phyloP scores from a whole-genome alignment of 805 yeast species.

The Yarrowia keelungensis region DNA sequence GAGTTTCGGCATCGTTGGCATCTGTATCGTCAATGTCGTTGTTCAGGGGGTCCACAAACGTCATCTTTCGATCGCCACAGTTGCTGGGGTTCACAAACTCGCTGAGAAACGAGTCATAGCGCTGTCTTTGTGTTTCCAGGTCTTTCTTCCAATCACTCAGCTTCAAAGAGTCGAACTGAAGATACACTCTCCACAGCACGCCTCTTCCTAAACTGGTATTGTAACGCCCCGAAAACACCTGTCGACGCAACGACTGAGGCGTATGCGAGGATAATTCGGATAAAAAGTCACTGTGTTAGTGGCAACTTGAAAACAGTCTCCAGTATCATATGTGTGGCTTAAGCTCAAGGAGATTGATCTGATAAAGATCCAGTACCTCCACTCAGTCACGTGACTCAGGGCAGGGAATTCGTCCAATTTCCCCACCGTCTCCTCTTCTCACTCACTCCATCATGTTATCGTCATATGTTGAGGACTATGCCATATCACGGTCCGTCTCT shows the following conservation, averaged over 20 bases:
- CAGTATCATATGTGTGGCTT: not conserved
- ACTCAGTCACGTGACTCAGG: not conserved
- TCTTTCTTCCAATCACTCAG: constrained; percentile 24
- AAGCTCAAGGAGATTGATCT: not conserved
- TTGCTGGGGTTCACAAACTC: constrained; percentile 32
- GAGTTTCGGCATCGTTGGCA: constrained; percentile 39
- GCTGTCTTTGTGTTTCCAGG: not conserved
- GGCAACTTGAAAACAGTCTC: no score
- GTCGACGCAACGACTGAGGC: constrained; percentile 21
- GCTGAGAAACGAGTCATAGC: constrained; percentile 23
- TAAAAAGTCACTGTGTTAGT: constrained; percentile 28
- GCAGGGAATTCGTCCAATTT: not conserved
- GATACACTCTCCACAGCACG: constrained; percentile 29
- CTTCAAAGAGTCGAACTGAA: constrained; percentile 30
- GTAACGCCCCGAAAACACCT: constrained; percentile 29
- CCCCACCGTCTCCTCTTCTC: not conserved
- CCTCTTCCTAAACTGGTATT: constrained; percentile 26
- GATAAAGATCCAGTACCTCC: not conserved
- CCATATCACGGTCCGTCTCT: not conserved
- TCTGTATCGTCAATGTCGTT: not conserved
- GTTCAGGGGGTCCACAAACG: constrained; percentile 35
- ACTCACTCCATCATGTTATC: constrained; percentile 36
- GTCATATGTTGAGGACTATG: constrained; percentile 9
- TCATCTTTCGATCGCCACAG: constrained; percentile 6
- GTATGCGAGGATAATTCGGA: constrained; percentile 22